Conservation (phyloP, 306 rosid species). For the Morella rubra region DNA sequence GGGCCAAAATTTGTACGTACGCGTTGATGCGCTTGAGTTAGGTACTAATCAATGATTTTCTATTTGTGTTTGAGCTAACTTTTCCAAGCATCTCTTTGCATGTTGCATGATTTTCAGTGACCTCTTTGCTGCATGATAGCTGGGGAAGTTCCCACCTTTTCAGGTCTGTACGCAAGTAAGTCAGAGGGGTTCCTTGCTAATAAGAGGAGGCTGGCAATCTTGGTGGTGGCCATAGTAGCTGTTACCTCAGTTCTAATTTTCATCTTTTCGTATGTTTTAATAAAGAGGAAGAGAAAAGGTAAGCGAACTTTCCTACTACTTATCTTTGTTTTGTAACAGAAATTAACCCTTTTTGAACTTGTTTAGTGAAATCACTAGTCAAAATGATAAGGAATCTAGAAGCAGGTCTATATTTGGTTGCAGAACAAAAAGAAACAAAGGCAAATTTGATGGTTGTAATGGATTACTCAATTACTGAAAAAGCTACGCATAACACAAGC, state of each 20-base stretch:
- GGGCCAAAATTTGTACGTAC: constrained; percentile 15
- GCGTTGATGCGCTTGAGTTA: not conserved
- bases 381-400: not conserved
- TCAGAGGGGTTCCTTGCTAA: not conserved
- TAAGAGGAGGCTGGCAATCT: not conserved
- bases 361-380: not conserved
- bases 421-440: too few relatives aligned
- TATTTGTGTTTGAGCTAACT: too few relatives aligned
- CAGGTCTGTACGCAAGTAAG: not conserved
- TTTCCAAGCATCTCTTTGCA: not conserved
- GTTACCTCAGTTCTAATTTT: not conserved
- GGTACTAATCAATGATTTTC: not conserved
- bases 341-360: not conserved
- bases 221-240: not conserved
- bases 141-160: not conserved
- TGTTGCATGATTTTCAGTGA: not conserved
- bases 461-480: too few relatives aligned
- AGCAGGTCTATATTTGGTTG: not conserved
- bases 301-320: not conserved
- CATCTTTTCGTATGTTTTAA: not conserved
- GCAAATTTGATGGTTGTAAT: too few relatives aligned
- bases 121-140: not conserved
- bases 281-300: not conserved
- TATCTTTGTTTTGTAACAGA: not conserved
- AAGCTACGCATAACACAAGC: too few relatives aligned